phyloP scores from a whole-genome alignment of 257 asterid genomes.

The Penstemon newberryi region DNA sequence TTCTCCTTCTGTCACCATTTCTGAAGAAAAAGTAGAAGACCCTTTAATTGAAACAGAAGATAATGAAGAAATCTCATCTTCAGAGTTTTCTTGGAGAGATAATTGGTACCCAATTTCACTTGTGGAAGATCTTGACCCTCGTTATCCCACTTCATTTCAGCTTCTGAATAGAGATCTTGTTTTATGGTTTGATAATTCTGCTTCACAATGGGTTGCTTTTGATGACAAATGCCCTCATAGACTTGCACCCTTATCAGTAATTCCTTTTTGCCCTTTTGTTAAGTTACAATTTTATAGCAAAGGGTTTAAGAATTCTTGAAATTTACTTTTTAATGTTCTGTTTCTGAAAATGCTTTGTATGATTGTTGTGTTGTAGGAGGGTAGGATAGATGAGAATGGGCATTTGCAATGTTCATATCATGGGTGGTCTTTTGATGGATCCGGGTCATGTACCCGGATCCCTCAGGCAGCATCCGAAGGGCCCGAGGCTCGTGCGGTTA shows the following conservation, averaged over 20 bases:
- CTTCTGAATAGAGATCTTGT: conserved; percentile 90
- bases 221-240: conserved; percentile 98
- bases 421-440: conserved; percentile 97
- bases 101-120: too few relatives aligned
- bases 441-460: conserved; percentile 84
- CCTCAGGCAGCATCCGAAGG: conserved; percentile 95
- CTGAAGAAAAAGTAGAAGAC: conserved; percentile 35
- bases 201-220: conserved; percentile 84
- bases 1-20: conserved; percentile 50
- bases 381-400: conserved; percentile 96
- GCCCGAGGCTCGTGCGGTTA: conserved; percentile 80
- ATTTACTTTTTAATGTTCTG: background rate
- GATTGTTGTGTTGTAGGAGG: conserved; percentile 60
- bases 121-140: conserved; percentile 14
- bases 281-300: background rate
- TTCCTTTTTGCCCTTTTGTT: background rate
- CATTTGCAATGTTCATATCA: conserved; percentile 98
- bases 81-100: too few relatives aligned
- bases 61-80: too few relatives aligned
- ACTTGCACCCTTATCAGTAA: conserved; percentile 95
- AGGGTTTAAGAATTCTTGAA: background rate
- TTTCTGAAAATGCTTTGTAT: background rate
- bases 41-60: background rate
- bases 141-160: conserved; percentile 86
- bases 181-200: conserved; percentile 81